phyloP scores from a whole-genome alignment of 192 early-diverging fungal genomes.

The Chytriomyces sp. region DNA sequence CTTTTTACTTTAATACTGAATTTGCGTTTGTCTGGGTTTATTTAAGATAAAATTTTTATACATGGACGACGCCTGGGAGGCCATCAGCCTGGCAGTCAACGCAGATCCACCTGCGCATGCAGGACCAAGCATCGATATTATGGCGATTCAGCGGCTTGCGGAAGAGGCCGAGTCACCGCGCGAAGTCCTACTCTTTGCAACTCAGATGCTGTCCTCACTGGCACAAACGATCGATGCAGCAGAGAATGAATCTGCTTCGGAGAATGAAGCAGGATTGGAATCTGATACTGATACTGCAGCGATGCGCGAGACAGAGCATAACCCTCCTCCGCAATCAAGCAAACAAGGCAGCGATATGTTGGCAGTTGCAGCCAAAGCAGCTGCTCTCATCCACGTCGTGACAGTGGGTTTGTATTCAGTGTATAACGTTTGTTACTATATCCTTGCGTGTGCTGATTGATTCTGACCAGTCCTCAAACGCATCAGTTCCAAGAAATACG shows the following conservation, averaged over 20 bases:
- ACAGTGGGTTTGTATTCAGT: not conserved
- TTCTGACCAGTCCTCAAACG: not conserved
- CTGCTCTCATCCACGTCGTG: not conserved
- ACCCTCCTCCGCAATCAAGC: no score
- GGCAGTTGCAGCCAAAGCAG: not conserved
- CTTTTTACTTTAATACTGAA: no score
- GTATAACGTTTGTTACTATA: no score
- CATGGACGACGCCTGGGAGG: not conserved
- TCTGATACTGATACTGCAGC: no score
- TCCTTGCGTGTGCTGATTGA: not conserved
- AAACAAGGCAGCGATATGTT: not conserved
- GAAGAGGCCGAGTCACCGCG: not conserved
- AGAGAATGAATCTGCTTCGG: not conserved
- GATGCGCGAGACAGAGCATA: not conserved
- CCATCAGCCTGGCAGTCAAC: not conserved
- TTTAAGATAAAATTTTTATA: no score
- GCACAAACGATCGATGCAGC: not conserved
- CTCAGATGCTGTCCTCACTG: not conserved
- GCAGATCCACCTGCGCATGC: no score
- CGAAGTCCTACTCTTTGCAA: slow-evolving; percentile 15
- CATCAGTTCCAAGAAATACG: slow-evolving; percentile 14
- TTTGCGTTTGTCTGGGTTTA: no score
- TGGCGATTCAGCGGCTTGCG: not conserved
- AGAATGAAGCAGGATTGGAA: not conserved
- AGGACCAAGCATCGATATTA: not conserved